phyloP scores from a whole-genome alignment of 139 green algal species.

The Astrephomene gubernaculifera region DNA sequence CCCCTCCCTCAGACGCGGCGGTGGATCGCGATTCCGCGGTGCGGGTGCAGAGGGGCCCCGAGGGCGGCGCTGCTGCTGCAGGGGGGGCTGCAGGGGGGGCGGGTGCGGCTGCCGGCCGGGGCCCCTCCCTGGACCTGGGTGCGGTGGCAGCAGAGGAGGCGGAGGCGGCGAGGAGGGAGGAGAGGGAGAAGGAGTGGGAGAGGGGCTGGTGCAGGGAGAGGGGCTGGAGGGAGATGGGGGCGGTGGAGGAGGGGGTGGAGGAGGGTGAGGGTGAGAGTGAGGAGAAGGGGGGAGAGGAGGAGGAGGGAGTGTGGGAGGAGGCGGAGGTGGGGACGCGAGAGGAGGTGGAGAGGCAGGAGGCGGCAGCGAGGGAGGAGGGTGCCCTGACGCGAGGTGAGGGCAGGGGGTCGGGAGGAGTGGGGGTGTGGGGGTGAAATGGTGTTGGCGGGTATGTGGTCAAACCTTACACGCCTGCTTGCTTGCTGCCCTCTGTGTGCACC shows the following conservation, averaged over 20 bases:
- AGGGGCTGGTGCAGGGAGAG: background rate
- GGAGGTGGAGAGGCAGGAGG: background rate
- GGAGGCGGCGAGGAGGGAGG: background rate
- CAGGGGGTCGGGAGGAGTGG: too few relatives aligned
- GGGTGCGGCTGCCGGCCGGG: background rate
- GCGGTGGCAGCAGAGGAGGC: background rate
- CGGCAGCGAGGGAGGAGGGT: too few relatives aligned
- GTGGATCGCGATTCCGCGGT: slow-evolving; percentile 33
- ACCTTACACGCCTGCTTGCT: too few relatives aligned
- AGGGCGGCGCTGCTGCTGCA: too few relatives aligned
- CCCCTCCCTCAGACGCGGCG: background rate
- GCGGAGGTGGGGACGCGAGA: background rate
- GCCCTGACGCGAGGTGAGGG: too few relatives aligned
- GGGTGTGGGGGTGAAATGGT: too few relatives aligned
- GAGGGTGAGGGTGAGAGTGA: background rate
- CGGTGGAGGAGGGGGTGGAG: background rate
- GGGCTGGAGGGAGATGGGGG: background rate
- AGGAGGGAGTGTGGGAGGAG: background rate
- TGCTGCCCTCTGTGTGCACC: too few relatives aligned
- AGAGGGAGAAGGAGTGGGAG: background rate
- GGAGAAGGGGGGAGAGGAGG: background rate
- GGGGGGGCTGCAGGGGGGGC: background rate
- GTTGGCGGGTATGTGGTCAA: too few relatives aligned
- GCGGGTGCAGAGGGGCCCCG: background rate
- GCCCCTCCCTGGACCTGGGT: background rate